Base-by-base conservation (phyloP, 805 yeast genomes). In the Barnettozyma salicaria region DNA sequence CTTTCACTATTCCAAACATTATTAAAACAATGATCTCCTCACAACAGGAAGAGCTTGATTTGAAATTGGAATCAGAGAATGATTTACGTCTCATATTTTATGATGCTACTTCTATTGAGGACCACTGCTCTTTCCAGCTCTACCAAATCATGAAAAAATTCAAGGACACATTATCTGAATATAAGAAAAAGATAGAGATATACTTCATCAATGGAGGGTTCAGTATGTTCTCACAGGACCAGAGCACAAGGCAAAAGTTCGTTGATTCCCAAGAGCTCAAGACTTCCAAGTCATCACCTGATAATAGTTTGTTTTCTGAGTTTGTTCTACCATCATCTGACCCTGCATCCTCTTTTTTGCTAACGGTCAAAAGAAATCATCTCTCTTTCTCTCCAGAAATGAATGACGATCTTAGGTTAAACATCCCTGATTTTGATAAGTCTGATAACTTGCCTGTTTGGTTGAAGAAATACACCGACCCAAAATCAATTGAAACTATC, bases 361-460 rank as follows among this genome's bases (percentile, higher is more conserved):
- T 46, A 44, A 41, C 56, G 4, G 14, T 53, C 28, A 53, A 53
- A 34, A 43, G 37, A 13, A 46, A 49, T 30, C 41, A 43, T 12
- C 18, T 21, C 14, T 20, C 37, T 11, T 7, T 22, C 2, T 22
- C 36, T 5, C 43, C 47, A 27, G 43, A 41, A 8, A 14, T 32
- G 9, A 29, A 41, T 9, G 37, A 29, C 16, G 39, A 41, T 9
- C 33, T 39, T 2, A 24, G 34, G 8, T 22, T 52, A 5, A 26
- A 19, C 7, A 19, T 43, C 0, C 55, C 57, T 6, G 11, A 23
- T 6, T 41, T 45, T 27, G 13, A 37, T 12, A 12, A 36, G 13
- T 3, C 23, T 1, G 26, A 31, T 5, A 33, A 36, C 4, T 31
- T 64, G 19, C 70, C 70, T 6, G 37, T 19, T 14, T 58, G 67